A percentile compares a stretch with the other conserved stretches of the same genome.
Conservation (phyloP, 139 green algal species). For the Nannochloris sp. region DNA sequence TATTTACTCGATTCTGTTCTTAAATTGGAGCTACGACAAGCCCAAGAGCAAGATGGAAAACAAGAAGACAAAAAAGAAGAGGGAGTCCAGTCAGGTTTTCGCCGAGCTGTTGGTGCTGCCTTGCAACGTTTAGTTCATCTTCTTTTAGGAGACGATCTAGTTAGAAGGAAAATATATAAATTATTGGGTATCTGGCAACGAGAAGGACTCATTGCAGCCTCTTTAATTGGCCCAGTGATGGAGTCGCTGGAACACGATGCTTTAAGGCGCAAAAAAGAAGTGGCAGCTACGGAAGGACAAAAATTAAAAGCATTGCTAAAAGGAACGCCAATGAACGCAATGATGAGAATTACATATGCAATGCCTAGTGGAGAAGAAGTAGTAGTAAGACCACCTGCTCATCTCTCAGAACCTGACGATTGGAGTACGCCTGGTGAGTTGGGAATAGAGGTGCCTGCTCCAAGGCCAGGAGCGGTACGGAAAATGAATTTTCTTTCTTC, state of each 20-base stretch:
- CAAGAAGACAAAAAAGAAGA: too few species aligned
- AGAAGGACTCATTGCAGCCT: background rate
- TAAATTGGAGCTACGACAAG: background rate
- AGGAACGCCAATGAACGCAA: background rate
- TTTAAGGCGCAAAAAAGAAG: background rate
- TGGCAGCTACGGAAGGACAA: background rate
- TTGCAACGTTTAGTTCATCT: constrained; percentile 8
- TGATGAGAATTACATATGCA: background rate
- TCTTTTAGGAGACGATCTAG: background rate
- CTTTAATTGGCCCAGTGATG: constrained; percentile 7
- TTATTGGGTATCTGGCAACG: background rate
- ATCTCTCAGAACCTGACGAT: too few species aligned
- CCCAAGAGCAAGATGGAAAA: background rate
- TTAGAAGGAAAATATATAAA: background rate
- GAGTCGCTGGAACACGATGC: background rate
- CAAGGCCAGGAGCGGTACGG: too few species aligned
- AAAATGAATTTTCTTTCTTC: too few species aligned
- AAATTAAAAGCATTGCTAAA: background rate
- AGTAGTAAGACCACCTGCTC: too few species aligned
- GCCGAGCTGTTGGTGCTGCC: constrained; percentile 2
- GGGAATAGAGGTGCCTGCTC: too few species aligned
- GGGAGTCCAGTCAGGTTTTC: constrained; percentile 2
- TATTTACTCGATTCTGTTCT: constrained; percentile 16
- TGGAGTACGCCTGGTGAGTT: too few species aligned
- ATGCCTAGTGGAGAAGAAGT: too few species aligned